Evolutionary conservation across 495 filamentous ascomycete species (phyloP).

Genomic region (Penicillium turbatum): DNA sequence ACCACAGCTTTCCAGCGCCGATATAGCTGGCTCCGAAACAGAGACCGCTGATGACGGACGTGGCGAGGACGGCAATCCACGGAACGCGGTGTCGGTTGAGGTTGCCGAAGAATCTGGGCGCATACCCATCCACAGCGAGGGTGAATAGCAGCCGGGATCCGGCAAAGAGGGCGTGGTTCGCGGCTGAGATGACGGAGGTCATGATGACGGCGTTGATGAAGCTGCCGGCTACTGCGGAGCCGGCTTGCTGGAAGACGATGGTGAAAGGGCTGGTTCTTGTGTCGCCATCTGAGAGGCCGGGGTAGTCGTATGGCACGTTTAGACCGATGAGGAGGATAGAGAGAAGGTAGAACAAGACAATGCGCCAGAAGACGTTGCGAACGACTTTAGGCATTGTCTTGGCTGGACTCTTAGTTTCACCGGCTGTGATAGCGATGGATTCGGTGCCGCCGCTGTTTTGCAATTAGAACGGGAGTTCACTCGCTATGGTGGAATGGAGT

Average conservation of each 20-base stretch:
- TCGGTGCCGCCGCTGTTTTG: conserved; percentile 49
- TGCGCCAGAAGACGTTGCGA: conserved; percentile 52
- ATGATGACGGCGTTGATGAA: conserved; percentile 56
- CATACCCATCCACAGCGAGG: conserved; percentile 44
- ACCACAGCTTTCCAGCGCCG: conserved; percentile 55
- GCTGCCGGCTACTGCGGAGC: conserved; percentile 45
- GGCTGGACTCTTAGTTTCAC: conserved; percentile 48
- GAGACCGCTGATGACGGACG: conserved; percentile 50
- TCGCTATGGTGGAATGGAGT: background rate
- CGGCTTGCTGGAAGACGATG: conserved; percentile 48
- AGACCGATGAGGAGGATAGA: conserved; percentile 48
- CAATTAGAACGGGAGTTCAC: conserved; percentile 3
- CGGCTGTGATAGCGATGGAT: conserved; percentile 54
- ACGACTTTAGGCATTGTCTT: conserved; percentile 47
- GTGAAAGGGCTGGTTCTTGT: conserved; percentile 50
- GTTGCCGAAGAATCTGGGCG: conserved; percentile 43
- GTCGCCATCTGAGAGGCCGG: conserved; percentile 35
- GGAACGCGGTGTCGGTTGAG: conserved; percentile 55
- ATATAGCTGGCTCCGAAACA: conserved; percentile 61
- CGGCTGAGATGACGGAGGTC: conserved; percentile 51
- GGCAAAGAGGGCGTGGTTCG: conserved; percentile 53
- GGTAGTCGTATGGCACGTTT: conserved; percentile 52
- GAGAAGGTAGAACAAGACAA: conserved; percentile 49
- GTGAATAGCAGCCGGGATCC: conserved; percentile 50
- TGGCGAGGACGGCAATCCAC: conserved; percentile 55